Evolutionary conservation across 2,329 filamentous ascomycete genomes (phyloP).

Genomic region (Aspergillus melleus): DNA sequence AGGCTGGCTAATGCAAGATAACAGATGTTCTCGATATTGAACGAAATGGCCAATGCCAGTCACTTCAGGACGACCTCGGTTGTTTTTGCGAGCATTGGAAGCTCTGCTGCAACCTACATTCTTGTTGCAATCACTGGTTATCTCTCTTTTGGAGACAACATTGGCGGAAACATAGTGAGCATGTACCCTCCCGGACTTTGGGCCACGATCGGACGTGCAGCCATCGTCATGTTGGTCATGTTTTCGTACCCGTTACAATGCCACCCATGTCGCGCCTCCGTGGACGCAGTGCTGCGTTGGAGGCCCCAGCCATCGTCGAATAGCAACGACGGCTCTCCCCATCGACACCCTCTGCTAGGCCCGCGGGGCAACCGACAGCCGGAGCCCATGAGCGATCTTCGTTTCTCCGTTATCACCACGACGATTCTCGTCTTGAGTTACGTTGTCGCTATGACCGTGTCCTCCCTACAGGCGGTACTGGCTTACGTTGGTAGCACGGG

Average conservation of each 20-base stretch:
- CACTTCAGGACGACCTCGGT: slow-evolving; percentile 76
- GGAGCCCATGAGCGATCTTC: slow-evolving; percentile 75
- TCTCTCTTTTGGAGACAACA: slow-evolving; percentile 86
- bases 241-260: slow-evolving; percentile 96
- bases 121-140: slow-evolving; percentile 94
- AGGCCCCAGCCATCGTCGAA: slow-evolving; percentile 55
- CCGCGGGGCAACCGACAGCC: slow-evolving; percentile 45
- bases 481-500: slow-evolving; percentile 95
- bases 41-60: slow-evolving; percentile 86
- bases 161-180: slow-evolving; percentile 88
- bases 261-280: slow-evolving; percentile 91
- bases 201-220: slow-evolving; percentile 89
- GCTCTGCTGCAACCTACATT: slow-evolving; percentile 82
- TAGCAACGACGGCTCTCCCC: slow-evolving; percentile 44
- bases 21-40: slow-evolving; percentile 97
- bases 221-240: slow-evolving; percentile 92
- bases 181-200: slow-evolving; percentile 81
- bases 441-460: slow-evolving; percentile 85
- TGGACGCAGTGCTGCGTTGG: slow-evolving; percentile 95
- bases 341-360: slow-evolving; percentile 44
- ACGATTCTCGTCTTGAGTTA: slow-evolving; percentile 82
- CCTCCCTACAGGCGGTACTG: slow-evolving; percentile 83
- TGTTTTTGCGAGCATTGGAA: slow-evolving; percentile 79
- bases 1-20: slow-evolving; percentile 2
- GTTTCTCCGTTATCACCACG: slow-evolving; percentile 88